Base-by-base conservation (phyloP, 805 yeast genomes). In the Ogataea thermomethanolica region DNA sequence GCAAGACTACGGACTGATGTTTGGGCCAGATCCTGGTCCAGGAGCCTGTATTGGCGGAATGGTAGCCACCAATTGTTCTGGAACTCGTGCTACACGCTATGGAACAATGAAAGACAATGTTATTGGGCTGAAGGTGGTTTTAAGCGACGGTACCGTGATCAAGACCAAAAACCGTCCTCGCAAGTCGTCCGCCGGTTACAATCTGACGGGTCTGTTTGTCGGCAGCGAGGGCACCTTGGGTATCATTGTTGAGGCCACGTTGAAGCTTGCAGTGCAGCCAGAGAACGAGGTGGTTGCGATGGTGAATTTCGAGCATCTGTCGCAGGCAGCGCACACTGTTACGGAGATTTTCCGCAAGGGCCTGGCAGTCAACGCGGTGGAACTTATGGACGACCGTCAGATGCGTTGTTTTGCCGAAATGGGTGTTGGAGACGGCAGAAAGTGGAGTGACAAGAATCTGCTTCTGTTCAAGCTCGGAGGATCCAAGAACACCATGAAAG, bases 41-140 rank as follows among this genome's bases (percentile, higher is more conserved):
- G 88, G 88, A 39, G 93, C 91, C 1, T 71, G 79, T 46, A 79
- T 85, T 41, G 85, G 87, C 28, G 95, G 95, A 4, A 81, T 83
- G 78, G 76, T 80, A 32, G 83, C 81, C 7, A 83, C 86, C 17
- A 79, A 83, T 24, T 84, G 91, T 44, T 82, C 90, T 0, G 95
- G 95, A 6, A 81, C 91, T 3, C 81, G 84, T 51, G 90, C 91
- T 20, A 78, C 80, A 20, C 62, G 86, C 35, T 84, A 83, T 50
- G 95, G 95, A 14, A 85, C 91, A 12, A 82, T 84, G 79, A 77
- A 80, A 55, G 89, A 84, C 57, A 79, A 83, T 56, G 78, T 82
- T 1, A 58, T 84, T 20, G 74, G 74, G 41, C 57, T 84, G 43
- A 85, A 87, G 1, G 85, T 84, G 15, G 93, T 85, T 6, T 61